Evolutionary conservation across 495 filamentous ascomycete genomes (phyloP).

Genomic region (Podospora pseudopauciseta): DNA sequence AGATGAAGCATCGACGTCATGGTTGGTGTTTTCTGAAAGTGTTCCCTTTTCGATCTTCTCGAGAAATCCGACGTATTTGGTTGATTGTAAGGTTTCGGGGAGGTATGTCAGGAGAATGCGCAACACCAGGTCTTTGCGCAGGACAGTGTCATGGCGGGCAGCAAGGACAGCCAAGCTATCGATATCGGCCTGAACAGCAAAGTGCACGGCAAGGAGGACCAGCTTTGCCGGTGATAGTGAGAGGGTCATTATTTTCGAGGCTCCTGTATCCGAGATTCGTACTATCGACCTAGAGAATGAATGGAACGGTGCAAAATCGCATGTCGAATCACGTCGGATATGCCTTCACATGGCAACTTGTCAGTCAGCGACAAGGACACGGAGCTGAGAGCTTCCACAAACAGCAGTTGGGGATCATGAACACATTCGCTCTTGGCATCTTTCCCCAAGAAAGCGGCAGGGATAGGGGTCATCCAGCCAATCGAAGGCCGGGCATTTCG

Average conservation of each 20-base stretch:
- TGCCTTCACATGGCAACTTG: background rate
- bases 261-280: background rate
- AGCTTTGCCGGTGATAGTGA: conserved; percentile 57
- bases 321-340: background rate
- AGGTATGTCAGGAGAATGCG: conserved; percentile 82
- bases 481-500: background rate
- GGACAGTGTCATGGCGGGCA: conserved; percentile 50
- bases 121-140: conserved; percentile 65
- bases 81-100: conserved; percentile 69
- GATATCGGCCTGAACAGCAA: conserved; percentile 57
- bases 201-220: conserved; percentile 60
- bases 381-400: conserved; percentile 6
- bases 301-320: background rate
- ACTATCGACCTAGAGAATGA: background rate
- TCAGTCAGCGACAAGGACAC: conserved; percentile 6
- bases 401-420: conserved; percentile 6
- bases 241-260: conserved; percentile 32
- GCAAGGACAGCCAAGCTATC: conserved; percentile 59
- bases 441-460: background rate
- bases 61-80: conserved; percentile 59
- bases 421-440: conserved; percentile 12
- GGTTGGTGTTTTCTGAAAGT: conserved; percentile 26
- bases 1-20: conserved; percentile 53
- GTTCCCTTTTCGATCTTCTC: conserved; percentile 50
- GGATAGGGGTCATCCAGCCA: background rate